phyloP scores from a whole-genome alignment of 2,329 filamentous ascomycete species.

The Amylocarpus encephaloides region DNA sequence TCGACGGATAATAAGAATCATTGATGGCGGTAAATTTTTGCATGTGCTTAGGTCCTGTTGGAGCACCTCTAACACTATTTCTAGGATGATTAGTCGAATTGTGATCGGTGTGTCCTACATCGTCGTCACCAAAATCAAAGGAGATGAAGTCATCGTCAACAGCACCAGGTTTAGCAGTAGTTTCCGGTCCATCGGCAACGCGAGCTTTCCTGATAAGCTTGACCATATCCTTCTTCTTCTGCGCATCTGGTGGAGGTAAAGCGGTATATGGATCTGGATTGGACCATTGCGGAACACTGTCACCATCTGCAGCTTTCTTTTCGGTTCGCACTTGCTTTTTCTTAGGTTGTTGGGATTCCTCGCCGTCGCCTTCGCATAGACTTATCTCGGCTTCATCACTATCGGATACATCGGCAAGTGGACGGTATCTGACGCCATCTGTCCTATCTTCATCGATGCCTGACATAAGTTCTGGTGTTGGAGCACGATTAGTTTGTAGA shows the following conservation, averaged over 20 bases:
- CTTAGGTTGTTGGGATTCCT: constrained; percentile 34
- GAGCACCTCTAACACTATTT: neutral
- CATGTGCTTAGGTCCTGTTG: too few species aligned
- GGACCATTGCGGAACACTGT: constrained; percentile 70
- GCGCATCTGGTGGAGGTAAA: constrained; percentile 72
- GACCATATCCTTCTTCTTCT: constrained; percentile 80
- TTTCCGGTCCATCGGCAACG: constrained; percentile 45
- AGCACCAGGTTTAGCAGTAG: constrained; percentile 45
- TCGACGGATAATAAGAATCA: neutral
- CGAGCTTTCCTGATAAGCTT: constrained; percentile 88
- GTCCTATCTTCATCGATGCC: constrained; percentile 29
- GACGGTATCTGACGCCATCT: constrained; percentile 43
- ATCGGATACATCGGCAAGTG: constrained; percentile 53
- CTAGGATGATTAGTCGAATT: constrained; percentile 10
- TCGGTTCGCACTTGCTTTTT: constrained; percentile 39
- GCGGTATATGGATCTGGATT: constrained; percentile 93
- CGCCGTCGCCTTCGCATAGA: constrained; percentile 42
- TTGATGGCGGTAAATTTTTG: too few species aligned
- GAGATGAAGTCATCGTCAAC: constrained; percentile 84
- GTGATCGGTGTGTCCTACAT: constrained; percentile 21
- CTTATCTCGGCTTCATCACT: constrained; percentile 58
- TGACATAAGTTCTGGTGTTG: constrained; percentile 32
- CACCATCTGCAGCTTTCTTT: constrained; percentile 36
- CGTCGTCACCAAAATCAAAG: constrained; percentile 57
- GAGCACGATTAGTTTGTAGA: constrained; percentile 30